These are phyloP conservation scores for Cokeromyces recurvatus DNA, from an alignment of 371 early-diverging fungal species.

Conservation along the genomic window DNA sequence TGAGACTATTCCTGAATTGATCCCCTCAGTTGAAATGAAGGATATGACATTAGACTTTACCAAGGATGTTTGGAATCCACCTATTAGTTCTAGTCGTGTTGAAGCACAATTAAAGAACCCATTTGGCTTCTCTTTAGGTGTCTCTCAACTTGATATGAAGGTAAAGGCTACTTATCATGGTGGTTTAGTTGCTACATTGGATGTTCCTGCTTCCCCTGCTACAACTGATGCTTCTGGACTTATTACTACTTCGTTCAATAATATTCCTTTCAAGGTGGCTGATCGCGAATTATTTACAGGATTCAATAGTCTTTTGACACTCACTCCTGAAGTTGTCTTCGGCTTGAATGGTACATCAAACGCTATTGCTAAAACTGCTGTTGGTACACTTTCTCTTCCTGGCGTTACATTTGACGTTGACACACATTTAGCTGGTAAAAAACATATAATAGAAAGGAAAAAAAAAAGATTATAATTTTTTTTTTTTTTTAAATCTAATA, in stretches of 20 bases:
- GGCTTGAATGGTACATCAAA: constrained; percentile 46
- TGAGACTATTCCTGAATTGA: constrained; percentile 25
- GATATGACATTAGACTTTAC: constrained; percentile 52
- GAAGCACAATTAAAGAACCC: constrained; percentile 50
- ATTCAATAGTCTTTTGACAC: constrained; percentile 47
- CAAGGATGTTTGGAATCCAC: constrained; percentile 41
- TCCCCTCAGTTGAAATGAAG: constrained; percentile 43
- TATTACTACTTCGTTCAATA: constrained; percentile 43
- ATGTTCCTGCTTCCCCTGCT: constrained; percentile 46
- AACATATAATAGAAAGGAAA: too few relatives aligned
- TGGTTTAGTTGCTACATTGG: constrained; percentile 36
- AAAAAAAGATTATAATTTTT: too few relatives aligned
- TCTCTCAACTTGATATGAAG: constrained; percentile 42
- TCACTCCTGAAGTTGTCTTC: constrained; percentile 34
- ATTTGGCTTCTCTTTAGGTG: constrained; percentile 55
- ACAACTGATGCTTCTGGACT: constrained; percentile 34
- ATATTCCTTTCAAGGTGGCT: constrained; percentile 42
- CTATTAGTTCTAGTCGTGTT: constrained; percentile 43
- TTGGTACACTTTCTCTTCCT: constrained; percentile 44
- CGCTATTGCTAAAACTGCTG: constrained; percentile 48
- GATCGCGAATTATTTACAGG: constrained; percentile 33
- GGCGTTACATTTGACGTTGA: constrained; percentile 45
- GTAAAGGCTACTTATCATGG: constrained; percentile 30
- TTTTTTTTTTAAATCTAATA: neutral
- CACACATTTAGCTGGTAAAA: constrained; percentile 47